Evolutionary conservation across 2,329 filamentous ascomycete species (phyloP).

Genomic region (Coniosporium tulheliwenetii): DNA sequence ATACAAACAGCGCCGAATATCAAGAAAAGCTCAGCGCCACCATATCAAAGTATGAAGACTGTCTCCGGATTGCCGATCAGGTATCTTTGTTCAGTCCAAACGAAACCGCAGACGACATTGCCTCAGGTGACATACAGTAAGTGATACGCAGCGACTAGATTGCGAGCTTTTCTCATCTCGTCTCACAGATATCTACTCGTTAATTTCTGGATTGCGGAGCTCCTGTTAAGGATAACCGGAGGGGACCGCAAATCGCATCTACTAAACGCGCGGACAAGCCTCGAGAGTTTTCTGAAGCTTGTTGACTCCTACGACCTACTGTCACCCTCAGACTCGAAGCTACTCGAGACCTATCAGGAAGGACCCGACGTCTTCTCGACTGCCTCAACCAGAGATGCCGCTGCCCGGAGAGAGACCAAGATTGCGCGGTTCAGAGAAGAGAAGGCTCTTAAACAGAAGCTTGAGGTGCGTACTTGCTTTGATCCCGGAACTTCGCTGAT

Average conservation of each 20-base stretch:
- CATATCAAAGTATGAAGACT: conserved; percentile 58
- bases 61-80: conserved; percentile 50
- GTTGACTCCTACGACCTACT: conserved; percentile 70
- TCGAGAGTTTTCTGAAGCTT: conserved; percentile 63
- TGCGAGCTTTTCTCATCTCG: background rate
- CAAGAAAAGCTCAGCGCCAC: conserved; percentile 50
- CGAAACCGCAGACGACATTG: conserved; percentile 73
- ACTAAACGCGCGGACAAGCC: conserved; percentile 47
- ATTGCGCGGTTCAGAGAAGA: conserved; percentile 75
- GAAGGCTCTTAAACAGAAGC: conserved; percentile 66
- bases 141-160: conserved; percentile 3
- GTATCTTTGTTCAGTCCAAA: conserved; percentile 82
- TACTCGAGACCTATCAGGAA: conserved; percentile 60
- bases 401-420: conserved; percentile 63
- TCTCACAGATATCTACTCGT: conserved; percentile 53
- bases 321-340: conserved; percentile 43
- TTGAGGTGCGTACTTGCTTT: conserved; percentile 40
- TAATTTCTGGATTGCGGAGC: conserved; percentile 64
- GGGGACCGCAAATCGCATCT: conserved; percentile 49
- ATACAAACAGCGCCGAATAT: conserved; percentile 50
- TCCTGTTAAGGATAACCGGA: conserved; percentile 52
- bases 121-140: conserved; percentile 69
- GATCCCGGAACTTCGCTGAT: background rate
- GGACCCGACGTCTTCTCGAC: conserved; percentile 58
- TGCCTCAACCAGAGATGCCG: conserved; percentile 48